phyloP scores from a whole-genome alignment of 2,329 filamentous ascomycete species.

The Cladophialophora immunda region DNA sequence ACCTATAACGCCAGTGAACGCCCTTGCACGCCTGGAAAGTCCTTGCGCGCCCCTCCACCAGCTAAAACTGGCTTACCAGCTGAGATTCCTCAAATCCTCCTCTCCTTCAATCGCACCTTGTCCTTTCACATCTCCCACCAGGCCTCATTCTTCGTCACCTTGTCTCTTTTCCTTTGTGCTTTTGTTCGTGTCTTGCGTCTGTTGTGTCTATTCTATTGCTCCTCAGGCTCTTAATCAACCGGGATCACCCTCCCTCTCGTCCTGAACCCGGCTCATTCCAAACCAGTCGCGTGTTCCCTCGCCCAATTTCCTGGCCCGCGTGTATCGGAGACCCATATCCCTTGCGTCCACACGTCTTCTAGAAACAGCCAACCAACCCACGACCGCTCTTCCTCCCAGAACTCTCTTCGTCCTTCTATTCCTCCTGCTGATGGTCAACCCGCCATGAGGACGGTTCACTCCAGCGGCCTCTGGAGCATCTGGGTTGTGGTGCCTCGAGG shows the following conservation, averaged over 20 bases:
- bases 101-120: conserved; percentile 10
- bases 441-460: conserved; percentile 45
- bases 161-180: conserved; percentile 18
- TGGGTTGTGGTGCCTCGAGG: conserved; percentile 35
- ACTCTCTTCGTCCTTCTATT: conserved; percentile 43
- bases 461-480: conserved; percentile 29
- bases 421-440: conserved; percentile 53
- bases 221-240: conserved; percentile 15
- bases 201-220: conserved; percentile 15
- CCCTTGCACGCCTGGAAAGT: conserved; percentile 14
- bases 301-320: conserved; percentile 30
- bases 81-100: conserved; percentile 27
- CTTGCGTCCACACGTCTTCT: conserved; percentile 42
- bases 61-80: conserved; percentile 17
- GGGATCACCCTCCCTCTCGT: conserved; percentile 10
- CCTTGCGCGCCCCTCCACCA: conserved; percentile 5
- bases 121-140: conserved; percentile 11
- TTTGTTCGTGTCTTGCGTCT: conserved; percentile 24
- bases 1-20: conserved; percentile 14
- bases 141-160: conserved; percentile 13
- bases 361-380: conserved; percentile 40
- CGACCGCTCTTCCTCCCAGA: conserved; percentile 37
- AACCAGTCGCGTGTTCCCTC: conserved; percentile 27
- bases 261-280: conserved; percentile 23
- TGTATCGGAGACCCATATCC: conserved; percentile 40